phyloP scores from a whole-genome alignment of 1,284 basidiomycete genomes.

The Puccinia polysora region DNA sequence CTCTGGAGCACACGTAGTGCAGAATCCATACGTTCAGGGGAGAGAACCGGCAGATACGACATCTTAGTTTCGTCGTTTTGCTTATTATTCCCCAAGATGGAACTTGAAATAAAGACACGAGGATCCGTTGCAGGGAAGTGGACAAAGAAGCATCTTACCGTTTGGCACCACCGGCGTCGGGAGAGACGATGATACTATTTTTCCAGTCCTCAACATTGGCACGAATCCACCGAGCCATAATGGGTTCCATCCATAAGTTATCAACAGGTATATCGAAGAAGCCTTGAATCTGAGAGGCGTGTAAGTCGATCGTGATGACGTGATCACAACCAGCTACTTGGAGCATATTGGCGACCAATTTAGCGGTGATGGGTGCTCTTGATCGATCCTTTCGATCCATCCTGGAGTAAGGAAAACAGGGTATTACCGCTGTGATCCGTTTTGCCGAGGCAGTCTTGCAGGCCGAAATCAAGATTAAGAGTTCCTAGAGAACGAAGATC shows the following conservation, averaged over 20 bases:
- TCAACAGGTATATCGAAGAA: conserved; percentile 99
- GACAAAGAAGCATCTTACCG: conserved; percentile 59
- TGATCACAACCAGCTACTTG: conserved; percentile 95
- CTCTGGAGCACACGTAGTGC: no score
- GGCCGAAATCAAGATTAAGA: conserved; percentile 63
- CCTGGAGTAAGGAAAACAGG: conserved; percentile 92
- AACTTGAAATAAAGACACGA: conserved; percentile 12
- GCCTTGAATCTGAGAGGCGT: conserved; percentile 96
- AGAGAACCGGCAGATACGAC: no score
- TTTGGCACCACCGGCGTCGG: conserved; percentile 96
- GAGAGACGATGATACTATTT: conserved; percentile 87
- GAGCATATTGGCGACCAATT: conserved; percentile 95
- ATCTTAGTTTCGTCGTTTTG: conserved; percentile 14
- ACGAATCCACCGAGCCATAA: conserved; percentile 64
- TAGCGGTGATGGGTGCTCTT: conserved; percentile 93
- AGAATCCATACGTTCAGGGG: no score
- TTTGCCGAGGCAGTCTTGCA: conserved; percentile 96
- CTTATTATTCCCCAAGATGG: neutral
- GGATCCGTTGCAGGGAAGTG: conserved; percentile 45
- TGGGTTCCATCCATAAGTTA: conserved; percentile 66
- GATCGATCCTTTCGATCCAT: conserved; percentile 95
- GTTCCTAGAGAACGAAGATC: conserved; percentile 52
- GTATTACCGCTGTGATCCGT: conserved; percentile 95
- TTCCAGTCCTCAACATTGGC: conserved; percentile 78
- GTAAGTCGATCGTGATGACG: conserved; percentile 97